phyloP scores from a whole-genome alignment of 495 filamentous ascomycete species.

The Jackrogersella minutella region DNA sequence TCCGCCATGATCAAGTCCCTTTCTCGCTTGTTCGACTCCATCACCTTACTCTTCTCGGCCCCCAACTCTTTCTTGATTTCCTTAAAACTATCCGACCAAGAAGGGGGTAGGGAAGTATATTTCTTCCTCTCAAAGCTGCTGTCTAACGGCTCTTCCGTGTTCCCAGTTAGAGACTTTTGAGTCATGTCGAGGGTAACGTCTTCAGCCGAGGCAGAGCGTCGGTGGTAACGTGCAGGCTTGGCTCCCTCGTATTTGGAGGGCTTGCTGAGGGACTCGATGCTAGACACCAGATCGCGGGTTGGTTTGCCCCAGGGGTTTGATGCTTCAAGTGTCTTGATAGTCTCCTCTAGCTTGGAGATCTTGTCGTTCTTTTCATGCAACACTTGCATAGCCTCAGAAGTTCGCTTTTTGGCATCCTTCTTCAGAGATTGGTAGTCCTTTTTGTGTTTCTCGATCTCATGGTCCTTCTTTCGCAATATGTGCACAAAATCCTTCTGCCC shows the following conservation, averaged over 20 bases:
- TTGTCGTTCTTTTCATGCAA: slow-evolving; percentile 72
- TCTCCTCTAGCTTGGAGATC: slow-evolving; percentile 58
- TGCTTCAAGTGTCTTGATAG: slow-evolving; percentile 27
- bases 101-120: slow-evolving; percentile 12
- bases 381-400: slow-evolving; percentile 62
- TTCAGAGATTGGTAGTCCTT: slow-evolving; percentile 64
- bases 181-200: slow-evolving; percentile 39
- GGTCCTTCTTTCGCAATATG: slow-evolving; percentile 54
- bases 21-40: slow-evolving; percentile 41
- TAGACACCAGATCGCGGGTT: slow-evolving; percentile 34
- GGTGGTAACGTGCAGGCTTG: slow-evolving; percentile 10
- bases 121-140: background rate
- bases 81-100: slow-evolving; percentile 35
- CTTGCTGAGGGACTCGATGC: slow-evolving; percentile 40
- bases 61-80: slow-evolving; percentile 27
- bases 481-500: slow-evolving; percentile 48
- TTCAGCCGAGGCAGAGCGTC: slow-evolving; percentile 36
- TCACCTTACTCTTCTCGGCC: slow-evolving; percentile 34
- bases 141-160: slow-evolving; percentile 7
- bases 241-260: slow-evolving; percentile 33
- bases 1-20: slow-evolving; percentile 24
- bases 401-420: slow-evolving; percentile 64
- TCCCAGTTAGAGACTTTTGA: slow-evolving; percentile 24
- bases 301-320: slow-evolving; percentile 21
- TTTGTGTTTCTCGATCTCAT: slow-evolving; percentile 62